Conservation (phyloP, 2,329 filamentous ascomycete species). For the Trichoderma sp. region DNA sequence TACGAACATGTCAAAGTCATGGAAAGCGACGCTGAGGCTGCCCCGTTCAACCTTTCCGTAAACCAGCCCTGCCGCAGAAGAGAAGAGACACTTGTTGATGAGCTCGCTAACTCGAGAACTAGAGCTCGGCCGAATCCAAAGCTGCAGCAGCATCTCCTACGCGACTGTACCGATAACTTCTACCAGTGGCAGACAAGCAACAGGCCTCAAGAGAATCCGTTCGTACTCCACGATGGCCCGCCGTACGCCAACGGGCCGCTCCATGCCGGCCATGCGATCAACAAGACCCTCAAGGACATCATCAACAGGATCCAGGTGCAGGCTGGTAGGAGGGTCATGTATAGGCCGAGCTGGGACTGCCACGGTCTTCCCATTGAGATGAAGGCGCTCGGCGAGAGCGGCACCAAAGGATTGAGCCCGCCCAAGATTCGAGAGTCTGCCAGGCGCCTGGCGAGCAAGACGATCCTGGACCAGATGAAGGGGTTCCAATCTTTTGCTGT, state of each 20-base stretch:
- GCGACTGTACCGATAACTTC: slow-evolving; percentile 80
- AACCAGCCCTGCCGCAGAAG: slow-evolving; percentile 35
- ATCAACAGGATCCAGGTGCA: slow-evolving; percentile 80
- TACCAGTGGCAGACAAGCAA: slow-evolving; percentile 80
- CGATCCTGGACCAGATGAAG: slow-evolving; percentile 71
- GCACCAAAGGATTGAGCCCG: slow-evolving; percentile 49
- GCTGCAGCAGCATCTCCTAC: slow-evolving; percentile 62
- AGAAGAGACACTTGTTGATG: not conserved
- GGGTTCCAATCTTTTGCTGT: slow-evolving; percentile 73
- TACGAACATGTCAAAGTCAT: slow-evolving; percentile 57
- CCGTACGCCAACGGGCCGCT: slow-evolving; percentile 93
- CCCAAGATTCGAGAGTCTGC: slow-evolving; percentile 67
- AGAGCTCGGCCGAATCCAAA: slow-evolving; percentile 57
- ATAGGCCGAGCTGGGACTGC: slow-evolving; percentile 95
- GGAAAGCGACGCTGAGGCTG: slow-evolving; percentile 74
- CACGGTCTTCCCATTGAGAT: slow-evolving; percentile 96
- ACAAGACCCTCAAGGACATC: slow-evolving; percentile 96
- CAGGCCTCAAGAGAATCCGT: slow-evolving; percentile 60
- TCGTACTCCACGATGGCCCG: slow-evolving; percentile 90
- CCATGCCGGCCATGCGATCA: slow-evolving; percentile 91
- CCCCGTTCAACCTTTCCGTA: slow-evolving; percentile 75
- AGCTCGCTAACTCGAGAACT: slow-evolving; percentile 9
- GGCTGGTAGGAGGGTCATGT: slow-evolving; percentile 70
- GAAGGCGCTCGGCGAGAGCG: slow-evolving; percentile 73
- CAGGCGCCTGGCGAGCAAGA: slow-evolving; percentile 65